Evolutionary conservation across 176 grass and related monocot genomes (phyloP), one percentile per base, ranked within the genome.

Genomic region (Carex littledalei): DNA sequence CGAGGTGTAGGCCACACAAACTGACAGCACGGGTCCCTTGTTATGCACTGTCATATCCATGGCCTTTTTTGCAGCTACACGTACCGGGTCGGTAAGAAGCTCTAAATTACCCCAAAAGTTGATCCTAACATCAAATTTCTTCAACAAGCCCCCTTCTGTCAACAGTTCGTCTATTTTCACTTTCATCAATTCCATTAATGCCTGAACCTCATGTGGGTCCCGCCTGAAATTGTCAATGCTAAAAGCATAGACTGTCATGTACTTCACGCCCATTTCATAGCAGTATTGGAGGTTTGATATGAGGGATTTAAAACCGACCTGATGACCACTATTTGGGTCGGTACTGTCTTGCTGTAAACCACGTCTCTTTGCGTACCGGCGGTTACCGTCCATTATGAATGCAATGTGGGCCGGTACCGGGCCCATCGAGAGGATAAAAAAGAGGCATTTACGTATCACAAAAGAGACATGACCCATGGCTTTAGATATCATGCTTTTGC

Each of bases 371-470:
- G 92, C 94, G 49, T 92, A 97, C 73, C 94, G 89, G 3, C 92
- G 92, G 32, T 94, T 97, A 56, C 94, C 94, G 11, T 97, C 94
- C 92, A 97, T 94, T 41, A 97, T 94, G 85, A 97, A 93, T 1
- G 90, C 94, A 7, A 93, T 83, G 65, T 97, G 94, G 3, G 86
- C 88, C 9, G 92, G 92, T 88, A 97, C 86, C 18, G 94, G 92
- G 10, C 92, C 94, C 63, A 88, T 85, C 4, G 92, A 91, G 20
- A 97, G 81, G 64, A 94, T 78, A 32, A 81, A 84, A 63, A 90
- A 53, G 13, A 93, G 37, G 57, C 85, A 97, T 82, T 89, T 92
- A 29, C 82, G 90, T 22, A 97, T 31, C 63, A 97, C 9, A 5
- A 63, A 81, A 43, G 56, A 81, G 32, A 81, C 20, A 65, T 81